Base-by-base conservation (phyloP, 768 basidiomycete species). In the Lactifluus hygrophoroides region DNA sequence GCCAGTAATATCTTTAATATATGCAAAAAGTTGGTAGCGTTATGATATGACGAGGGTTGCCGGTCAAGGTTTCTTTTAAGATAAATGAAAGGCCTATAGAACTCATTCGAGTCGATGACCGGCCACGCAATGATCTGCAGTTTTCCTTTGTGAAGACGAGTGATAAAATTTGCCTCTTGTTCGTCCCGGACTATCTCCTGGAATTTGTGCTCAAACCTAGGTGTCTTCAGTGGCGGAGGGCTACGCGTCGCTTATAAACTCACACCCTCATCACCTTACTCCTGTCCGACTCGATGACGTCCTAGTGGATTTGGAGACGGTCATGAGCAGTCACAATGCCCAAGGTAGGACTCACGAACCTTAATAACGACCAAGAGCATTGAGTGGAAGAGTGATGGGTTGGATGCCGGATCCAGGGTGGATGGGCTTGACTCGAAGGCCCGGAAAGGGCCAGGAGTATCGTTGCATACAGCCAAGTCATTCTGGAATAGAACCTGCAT, bases 1-100 rank as follows among this genome's bases (percentile, higher is more conserved):
- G 83, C 83, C 83, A 85, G 85, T 43, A 85, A 62, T 0, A 80
- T 81, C 68, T 85, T 85, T 66, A 85, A 68, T 3, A 76, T 72
- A 28, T 79, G 76, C 9, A 84, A 66, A 62, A 85, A 85, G 53
- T 80, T 74, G 14, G 78, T 79, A 0, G 80, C 83, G 0, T 75
- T 71, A 0, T 65, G 68, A 63, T 84, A 81, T 0, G 82, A 82
- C 2, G 77, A 55, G 3, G 64, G 55, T 60, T 83, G 81, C 42
- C 73, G 71, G 58, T 83, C 78, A 5, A 85, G 67, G 11, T 4
- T 14, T 11, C 11, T 35, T 35, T 35, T 35, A 13, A 35, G 14
- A 11, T 35, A 14, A 35, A 72, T 69, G 51, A 85, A 83, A 21
- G 81, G 64, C 3, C 67, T 71, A 57, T 85, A 85, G 66, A 85